These are phyloP conservation scores for Aureobasidium musti DNA, from an alignment of 2,329 filamentous ascomycete genomes.

Conservation along the genomic window DNA sequence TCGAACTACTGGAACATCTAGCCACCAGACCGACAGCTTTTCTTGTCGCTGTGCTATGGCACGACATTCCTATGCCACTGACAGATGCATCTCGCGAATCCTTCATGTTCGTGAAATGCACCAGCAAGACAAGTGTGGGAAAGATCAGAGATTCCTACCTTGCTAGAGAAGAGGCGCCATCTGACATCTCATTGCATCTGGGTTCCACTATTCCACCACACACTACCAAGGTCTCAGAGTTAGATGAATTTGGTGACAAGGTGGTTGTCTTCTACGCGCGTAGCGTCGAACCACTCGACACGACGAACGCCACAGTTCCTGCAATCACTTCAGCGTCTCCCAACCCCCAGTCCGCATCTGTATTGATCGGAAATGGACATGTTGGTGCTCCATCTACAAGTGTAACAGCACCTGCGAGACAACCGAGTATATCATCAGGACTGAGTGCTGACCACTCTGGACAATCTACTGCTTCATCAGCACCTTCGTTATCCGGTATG, in stretches of 20 bases:
- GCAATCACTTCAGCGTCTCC: background rate
- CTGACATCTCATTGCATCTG: background rate
- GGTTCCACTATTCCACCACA: background rate
- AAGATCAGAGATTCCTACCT: conserved; percentile 36
- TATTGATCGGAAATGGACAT: background rate
- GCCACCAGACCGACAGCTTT: conserved; percentile 35
- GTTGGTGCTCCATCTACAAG: background rate
- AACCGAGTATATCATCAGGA: background rate
- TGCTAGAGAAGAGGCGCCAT: background rate
- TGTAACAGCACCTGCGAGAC: background rate
- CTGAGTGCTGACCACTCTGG: background rate
- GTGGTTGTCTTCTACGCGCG: conserved; percentile 2
- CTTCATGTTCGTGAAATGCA: conserved; percentile 44
- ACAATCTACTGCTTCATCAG: background rate
- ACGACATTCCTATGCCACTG: conserved; percentile 30
- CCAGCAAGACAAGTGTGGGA: conserved; percentile 36
- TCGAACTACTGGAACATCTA: conserved; percentile 31
- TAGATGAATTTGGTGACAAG: conserved; percentile 5
- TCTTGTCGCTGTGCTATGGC: conserved; percentile 42
- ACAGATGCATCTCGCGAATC: conserved; percentile 35
- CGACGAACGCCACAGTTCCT: background rate
- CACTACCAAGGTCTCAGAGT: background rate
- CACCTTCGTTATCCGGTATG: background rate
- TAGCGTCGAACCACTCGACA: background rate
- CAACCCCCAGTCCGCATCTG: background rate